phyloP scores from a whole-genome alignment of 768 basidiomycete species.

The Amanita phalloides region DNA sequence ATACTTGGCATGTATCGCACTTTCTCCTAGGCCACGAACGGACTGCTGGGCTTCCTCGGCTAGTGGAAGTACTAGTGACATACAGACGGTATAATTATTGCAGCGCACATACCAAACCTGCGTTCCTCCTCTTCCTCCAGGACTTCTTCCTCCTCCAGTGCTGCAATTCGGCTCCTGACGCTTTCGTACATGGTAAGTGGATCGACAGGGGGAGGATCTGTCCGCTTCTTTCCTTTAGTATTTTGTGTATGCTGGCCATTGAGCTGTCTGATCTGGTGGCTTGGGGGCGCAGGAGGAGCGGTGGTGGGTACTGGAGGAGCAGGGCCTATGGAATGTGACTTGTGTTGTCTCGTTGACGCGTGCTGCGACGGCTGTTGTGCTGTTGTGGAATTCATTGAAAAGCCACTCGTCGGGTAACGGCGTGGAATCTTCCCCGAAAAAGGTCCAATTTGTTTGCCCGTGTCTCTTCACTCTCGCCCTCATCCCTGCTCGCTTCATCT shows the following conservation, averaged over 20 bases:
- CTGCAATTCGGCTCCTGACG: conserved; percentile 81
- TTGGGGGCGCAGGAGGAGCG: conserved; percentile 46
- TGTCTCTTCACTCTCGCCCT: background rate
- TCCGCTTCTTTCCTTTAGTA: conserved; percentile 64
- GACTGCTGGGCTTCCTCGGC: conserved; percentile 85
- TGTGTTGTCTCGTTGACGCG: conserved; percentile 30
- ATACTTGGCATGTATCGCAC: conserved; percentile 76
- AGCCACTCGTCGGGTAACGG: background rate
- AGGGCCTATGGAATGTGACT: conserved; percentile 46
- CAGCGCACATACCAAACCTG: conserved; percentile 47
- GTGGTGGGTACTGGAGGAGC: conserved; percentile 51
- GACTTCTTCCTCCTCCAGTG: conserved; percentile 80
- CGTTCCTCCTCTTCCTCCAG: conserved; percentile 82
- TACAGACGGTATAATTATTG: conserved; percentile 1
- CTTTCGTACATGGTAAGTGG: conserved; percentile 83
- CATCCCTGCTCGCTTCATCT: background rate
- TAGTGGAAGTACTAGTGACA: conserved; percentile 21
- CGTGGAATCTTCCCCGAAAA: conserved; percentile 2
- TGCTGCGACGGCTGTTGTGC: conserved; percentile 36
- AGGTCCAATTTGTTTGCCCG: conserved; percentile 3
- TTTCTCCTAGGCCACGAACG: conserved; percentile 75
- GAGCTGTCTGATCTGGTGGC: conserved; percentile 22
- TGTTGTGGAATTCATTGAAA: conserved; percentile 8
- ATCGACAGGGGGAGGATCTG: conserved; percentile 47
- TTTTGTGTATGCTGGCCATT: conserved; percentile 31